These are phyloP conservation scores for Solanum stenotomum DNA, from an alignment of 257 asterid species.

Conservation along the genomic window DNA sequence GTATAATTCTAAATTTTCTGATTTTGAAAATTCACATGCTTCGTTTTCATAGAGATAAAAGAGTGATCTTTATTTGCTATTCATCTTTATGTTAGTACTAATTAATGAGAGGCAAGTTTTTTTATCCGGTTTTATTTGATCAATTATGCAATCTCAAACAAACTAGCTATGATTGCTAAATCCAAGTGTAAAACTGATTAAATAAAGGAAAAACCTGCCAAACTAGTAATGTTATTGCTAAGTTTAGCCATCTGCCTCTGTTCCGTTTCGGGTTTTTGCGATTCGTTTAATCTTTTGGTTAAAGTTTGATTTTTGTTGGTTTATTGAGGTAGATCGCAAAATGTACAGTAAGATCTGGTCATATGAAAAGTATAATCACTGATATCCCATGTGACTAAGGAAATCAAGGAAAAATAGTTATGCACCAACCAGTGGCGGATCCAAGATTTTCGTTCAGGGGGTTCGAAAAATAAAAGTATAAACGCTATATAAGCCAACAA, in stretches of 20 bases:
- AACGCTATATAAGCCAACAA: too few species aligned
- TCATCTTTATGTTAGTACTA: neutral
- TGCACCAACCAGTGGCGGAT: too few species aligned
- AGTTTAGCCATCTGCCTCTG: neutral
- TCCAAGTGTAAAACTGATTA: neutral
- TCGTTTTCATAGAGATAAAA: neutral
- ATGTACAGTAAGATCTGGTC: neutral
- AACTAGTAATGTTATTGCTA: neutral
- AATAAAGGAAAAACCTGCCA: neutral
- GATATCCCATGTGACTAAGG: neutral
- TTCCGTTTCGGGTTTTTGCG: neutral
- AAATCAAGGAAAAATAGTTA: neutral
- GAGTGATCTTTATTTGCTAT: neutral
- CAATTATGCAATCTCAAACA: neutral
- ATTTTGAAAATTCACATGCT: neutral
- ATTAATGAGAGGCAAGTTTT: neutral
- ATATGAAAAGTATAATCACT: neutral
- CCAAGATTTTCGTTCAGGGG: too few species aligned
- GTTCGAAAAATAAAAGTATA: too few species aligned
- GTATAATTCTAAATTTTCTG: slow-evolving; percentile 7
- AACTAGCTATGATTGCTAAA: neutral
- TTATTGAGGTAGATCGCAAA: neutral
- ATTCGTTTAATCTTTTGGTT: neutral
- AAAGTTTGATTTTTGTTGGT: neutral
- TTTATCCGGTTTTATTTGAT: neutral